Evolutionary conservation across 2,329 filamentous ascomycete species (phyloP).

Genomic region (Microdochium nivale): DNA sequence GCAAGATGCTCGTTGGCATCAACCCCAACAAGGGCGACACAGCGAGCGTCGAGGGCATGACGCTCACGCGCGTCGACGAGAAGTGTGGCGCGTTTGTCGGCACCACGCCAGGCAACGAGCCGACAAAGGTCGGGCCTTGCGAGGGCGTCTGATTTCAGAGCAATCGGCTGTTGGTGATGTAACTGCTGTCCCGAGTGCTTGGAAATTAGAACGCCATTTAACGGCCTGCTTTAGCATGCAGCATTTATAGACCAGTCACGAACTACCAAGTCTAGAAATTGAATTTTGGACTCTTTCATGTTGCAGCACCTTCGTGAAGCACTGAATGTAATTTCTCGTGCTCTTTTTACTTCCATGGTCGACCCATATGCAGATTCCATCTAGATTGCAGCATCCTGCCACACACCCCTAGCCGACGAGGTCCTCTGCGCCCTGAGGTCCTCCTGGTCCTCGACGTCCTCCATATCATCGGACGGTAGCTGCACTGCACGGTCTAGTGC

Average conservation of each 20-base stretch:
- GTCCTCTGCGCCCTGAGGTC: background rate
- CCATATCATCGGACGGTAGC: constrained; percentile 17
- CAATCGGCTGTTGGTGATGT: too few species aligned
- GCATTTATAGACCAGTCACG: too few species aligned
- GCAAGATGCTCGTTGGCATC: constrained; percentile 25
- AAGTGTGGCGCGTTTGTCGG: constrained; percentile 10
- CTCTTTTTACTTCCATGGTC: too few species aligned
- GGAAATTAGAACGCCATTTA: too few species aligned
- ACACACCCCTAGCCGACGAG: background rate
- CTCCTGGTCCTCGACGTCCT: background rate
- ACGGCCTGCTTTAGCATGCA: too few species aligned
- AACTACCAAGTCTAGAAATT: too few species aligned
- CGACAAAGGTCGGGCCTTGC: background rate
- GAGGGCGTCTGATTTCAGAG: background rate
- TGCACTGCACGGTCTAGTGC: constrained; percentile 44
- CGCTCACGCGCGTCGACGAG: constrained; percentile 17
- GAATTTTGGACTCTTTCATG: too few species aligned
- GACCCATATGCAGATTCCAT: too few species aligned
- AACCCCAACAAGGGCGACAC: constrained; percentile 43
- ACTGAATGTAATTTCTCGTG: too few species aligned
- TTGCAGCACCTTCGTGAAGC: too few species aligned
- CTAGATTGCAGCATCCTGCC: background rate
- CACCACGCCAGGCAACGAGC: background rate
- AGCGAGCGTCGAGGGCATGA: constrained; percentile 30
- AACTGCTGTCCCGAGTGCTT: too few species aligned